Evolutionary conservation across 1,284 basidiomycete genomes (phyloP), one percentile per base, ranked within the genome.

Genomic region (Chalciporus sp.): DNA sequence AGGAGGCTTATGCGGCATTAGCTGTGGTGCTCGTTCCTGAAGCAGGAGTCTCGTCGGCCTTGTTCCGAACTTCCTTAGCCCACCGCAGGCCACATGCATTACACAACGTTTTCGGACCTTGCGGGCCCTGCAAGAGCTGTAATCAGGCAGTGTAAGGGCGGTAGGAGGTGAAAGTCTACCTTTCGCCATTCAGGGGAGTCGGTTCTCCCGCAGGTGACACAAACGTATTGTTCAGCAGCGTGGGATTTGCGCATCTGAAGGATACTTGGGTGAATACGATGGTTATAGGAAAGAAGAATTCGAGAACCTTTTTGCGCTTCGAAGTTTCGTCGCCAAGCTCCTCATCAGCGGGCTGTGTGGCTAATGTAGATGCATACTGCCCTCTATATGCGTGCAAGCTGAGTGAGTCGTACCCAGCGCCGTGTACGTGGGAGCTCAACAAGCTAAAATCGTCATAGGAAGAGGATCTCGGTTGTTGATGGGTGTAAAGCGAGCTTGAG

Each of bases 121-220:
- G 77, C 1, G 90, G 91, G 17, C 90, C 90, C 86, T 92, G 67
- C 3, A 58, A 57, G 57, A 53, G 31, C 49, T 58, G 35, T 56
- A 17, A 64, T 65, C 57, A 58, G 42, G 42, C 51, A 26, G 40
- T 14, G 43, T n/a, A 28, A 23, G 48, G 42, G 29, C 57, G 49
- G 20, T 6, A 7, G 10, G 47, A 26, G 37, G 46, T 35, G 49
- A 52, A 47, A 56, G 42, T 53, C 54, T 53, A 86, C 90, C 82
- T 89, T 94, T 65, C 87, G 82, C 92, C 86, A 92, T 73, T 89
- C 90, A 1, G 86, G 90, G 27, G 88, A 92, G 67, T 90, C 88
- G 0, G 88, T 92, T 50, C 86, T 79, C 20, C 90, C 90, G 59
- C 90, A 92, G 10, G 84, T 89, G 49, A 86, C 77, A 64, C 90